Evolutionary conservation across 106 monocot species (phyloP).

Genomic region (Phalaenopsis aphrodite): DNA sequence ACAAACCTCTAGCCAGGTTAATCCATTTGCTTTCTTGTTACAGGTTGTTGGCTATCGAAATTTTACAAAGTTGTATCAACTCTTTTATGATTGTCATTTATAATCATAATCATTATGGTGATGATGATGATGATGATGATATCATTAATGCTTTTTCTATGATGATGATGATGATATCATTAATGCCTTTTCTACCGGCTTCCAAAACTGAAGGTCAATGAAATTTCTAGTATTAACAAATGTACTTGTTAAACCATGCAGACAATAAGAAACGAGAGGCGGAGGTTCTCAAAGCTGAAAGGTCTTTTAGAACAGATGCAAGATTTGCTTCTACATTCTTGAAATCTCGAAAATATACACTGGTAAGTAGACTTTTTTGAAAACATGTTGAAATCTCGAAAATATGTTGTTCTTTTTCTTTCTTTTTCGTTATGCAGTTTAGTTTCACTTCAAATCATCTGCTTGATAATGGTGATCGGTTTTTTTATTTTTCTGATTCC

Average conservation of each 20-base stretch:
- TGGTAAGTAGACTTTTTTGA: neutral
- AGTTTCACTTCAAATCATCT: neutral
- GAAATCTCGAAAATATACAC: neutral
- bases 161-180: neutral
- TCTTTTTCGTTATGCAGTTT: neutral
- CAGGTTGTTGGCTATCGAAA: too few relatives aligned
- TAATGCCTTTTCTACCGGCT: neutral
- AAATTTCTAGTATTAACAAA: neutral
- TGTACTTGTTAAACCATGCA: neutral
- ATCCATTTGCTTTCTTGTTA: too few relatives aligned
- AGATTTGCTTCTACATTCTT: constrained; percentile 3
- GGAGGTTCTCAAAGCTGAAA: neutral
- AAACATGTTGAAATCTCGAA: neutral
- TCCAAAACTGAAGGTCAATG: neutral
- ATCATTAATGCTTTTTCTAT: neutral
- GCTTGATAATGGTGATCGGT: neutral
- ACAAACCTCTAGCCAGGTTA: too few relatives aligned
- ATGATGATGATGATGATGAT: neutral
- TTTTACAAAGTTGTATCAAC: too few relatives aligned
- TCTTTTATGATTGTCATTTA: neutral
- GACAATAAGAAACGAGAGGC: neutral
- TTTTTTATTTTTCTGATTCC: neutral
- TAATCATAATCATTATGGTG: neutral
- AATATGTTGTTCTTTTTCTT: neutral
- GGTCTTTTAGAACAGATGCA: constrained; percentile 4